phyloP scores from a whole-genome alignment of 306 rosid species.

The Carpinus viminea region DNA sequence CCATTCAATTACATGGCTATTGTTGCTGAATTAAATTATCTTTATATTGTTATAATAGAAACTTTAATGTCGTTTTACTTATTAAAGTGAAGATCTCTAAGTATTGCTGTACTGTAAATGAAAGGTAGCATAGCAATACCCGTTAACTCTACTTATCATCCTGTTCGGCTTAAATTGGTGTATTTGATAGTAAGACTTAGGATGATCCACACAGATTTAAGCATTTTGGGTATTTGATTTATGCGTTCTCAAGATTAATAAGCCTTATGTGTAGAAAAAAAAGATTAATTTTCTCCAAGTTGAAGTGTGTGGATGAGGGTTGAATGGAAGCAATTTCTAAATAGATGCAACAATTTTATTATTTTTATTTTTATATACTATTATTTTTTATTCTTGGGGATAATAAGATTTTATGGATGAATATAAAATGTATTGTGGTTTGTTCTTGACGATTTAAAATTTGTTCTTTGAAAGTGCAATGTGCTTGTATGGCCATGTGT shows the following conservation, averaged over 20 bases:
- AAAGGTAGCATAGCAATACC: neutral
- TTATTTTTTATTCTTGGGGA: neutral
- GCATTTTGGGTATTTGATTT: neutral
- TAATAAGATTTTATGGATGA: neutral
- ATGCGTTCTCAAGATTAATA: neutral
- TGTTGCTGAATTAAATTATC: no score
- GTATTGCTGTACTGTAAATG: neutral
- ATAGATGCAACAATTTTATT: neutral
- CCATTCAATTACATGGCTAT: neutral
- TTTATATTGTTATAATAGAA: neutral
- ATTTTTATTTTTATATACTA: neutral
- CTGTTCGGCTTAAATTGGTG: neutral
- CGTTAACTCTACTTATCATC: neutral
- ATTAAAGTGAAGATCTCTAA: neutral
- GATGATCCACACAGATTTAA: neutral
- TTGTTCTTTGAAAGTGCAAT: slow-evolving; percentile 15
- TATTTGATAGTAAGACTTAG: slow-evolving; percentile 4
- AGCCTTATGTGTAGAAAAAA: neutral
- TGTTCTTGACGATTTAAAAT: neutral
- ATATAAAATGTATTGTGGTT: neutral
- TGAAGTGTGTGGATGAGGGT: neutral
- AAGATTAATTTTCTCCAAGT: neutral
- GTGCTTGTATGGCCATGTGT: slow-evolving; percentile 4
- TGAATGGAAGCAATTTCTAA: neutral
- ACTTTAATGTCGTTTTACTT: neutral